phyloP scores from a whole-genome alignment of 805 yeast species.

The Saturnispora silvae region DNA sequence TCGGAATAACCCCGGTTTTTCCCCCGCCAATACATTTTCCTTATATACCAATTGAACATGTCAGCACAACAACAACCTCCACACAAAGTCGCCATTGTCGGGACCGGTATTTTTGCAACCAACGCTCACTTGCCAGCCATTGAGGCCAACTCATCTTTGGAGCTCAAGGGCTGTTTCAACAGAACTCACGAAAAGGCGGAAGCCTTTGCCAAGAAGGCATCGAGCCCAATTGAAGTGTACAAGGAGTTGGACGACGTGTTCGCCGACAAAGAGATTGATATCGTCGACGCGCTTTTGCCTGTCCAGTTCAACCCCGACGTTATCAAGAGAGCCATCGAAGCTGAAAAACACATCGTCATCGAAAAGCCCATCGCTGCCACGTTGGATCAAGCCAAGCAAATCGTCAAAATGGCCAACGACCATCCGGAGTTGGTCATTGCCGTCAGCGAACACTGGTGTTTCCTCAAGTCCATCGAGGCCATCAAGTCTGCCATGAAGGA shows the following conservation, averaged over 20 bases:
- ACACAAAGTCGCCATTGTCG: slow-evolving; percentile 60
- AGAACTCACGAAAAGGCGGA: slow-evolving; percentile 80
- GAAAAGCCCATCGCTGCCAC: slow-evolving; percentile 93
- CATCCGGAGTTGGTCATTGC: slow-evolving; percentile 56
- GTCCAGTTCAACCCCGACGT: slow-evolving; percentile 66
- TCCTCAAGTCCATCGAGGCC: slow-evolving; percentile 44
- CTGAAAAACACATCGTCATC: slow-evolving; percentile 67
- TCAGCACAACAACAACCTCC: no score
- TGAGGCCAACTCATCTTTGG: slow-evolving; percentile 39
- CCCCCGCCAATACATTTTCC: no score
- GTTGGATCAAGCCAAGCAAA: slow-evolving; percentile 66
- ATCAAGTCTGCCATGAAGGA: slow-evolving; percentile 49
- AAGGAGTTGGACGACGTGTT: slow-evolving; percentile 56
- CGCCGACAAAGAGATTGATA: slow-evolving; percentile 55
- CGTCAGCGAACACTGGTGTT: slow-evolving; percentile 82
- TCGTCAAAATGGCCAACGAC: slow-evolving; percentile 54
- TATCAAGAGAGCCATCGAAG: slow-evolving; percentile 57
- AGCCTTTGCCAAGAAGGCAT: slow-evolving; percentile 44
- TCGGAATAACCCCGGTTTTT: no score
- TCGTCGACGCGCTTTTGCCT: slow-evolving; percentile 83
- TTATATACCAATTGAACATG: no score
- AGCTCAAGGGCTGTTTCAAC: slow-evolving; percentile 65
- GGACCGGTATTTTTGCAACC: slow-evolving; percentile 84
- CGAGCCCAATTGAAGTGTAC: slow-evolving; percentile 48
- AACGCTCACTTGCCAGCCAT: slow-evolving; percentile 73